Base-by-base conservation (phyloP, 106 monocot genomes). In the Dioscorea zingiberensis region DNA sequence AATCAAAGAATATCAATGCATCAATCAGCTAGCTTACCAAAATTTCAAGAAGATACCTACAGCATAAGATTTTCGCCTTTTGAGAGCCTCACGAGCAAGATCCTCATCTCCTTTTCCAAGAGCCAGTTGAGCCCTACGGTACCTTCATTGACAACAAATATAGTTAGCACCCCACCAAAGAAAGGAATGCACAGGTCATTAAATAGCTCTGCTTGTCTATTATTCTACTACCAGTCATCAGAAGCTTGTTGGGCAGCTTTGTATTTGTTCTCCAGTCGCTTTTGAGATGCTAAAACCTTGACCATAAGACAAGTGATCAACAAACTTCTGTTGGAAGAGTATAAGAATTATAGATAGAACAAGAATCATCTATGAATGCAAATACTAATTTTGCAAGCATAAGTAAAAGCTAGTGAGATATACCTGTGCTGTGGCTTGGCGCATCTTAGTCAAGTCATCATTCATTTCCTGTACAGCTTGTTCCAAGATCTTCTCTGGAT, bases 381-480 rank as follows among this genome's bases (percentile, higher is more conserved):
- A 38, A 38, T 38, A 38, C 10, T 0, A 8, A 8, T 38, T 0
- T 8, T 38, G 38, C 6, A 38, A 38, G 38, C 38, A 38, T 38
- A 38, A 38, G 38, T 38, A 38, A 38, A 38, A 38, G 38, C 38
- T 38, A 38, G 38, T 38, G 38, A 1, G 6, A 38, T 38, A 44
- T 55, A 97, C 97, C 88, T 97, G 97, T 18, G 97, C 97, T 59
- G 97, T 97, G 15, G 91, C 97, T 56, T 97, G 95, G 16, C 95
- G 83, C 97, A 97, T 97, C 86, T 91, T 91, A 65, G 81, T 92
- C 65, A 92, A 84, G 59, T 92, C 97, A 74, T 97, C 88, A 78
- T 84, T 97, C 97, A 97, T 97, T 70, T 97, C 97, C 48, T 92
- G 59, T 14, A 97, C 97, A 46, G 97, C 88, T 80, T 97, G 97